phyloP scores from a whole-genome alignment of 2,329 filamentous ascomycete genomes.

The Aulographum hederae region DNA sequence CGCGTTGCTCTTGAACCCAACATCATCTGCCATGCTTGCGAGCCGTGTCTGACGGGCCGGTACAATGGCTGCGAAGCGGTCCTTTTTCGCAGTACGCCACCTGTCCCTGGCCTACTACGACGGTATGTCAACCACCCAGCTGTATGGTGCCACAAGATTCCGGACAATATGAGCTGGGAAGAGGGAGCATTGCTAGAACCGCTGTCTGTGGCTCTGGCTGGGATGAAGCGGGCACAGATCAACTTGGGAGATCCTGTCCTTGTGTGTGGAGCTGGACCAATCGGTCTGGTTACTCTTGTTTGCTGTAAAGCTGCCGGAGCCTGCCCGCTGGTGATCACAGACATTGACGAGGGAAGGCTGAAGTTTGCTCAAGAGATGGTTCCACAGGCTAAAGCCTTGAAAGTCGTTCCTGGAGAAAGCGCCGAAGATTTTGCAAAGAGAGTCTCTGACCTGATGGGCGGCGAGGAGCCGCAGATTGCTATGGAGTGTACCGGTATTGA shows the following conservation, averaged over 20 bases:
- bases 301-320: conserved; percentile 77
- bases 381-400: conserved; percentile 63
- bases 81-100: conserved; percentile 77
- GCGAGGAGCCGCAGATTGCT: conserved; percentile 61
- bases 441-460: conserved; percentile 54
- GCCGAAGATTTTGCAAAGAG: conserved; percentile 54
- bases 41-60: conserved; percentile 76
- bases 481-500: conserved; percentile 94
- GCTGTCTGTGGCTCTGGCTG: conserved; percentile 72
- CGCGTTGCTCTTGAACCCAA: conserved; percentile 89
- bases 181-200: conserved; percentile 84
- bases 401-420: conserved; percentile 43
- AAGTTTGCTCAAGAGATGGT: conserved; percentile 71
- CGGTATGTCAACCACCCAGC: conserved; percentile 92
- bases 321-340: conserved; percentile 80
- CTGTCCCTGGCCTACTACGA: conserved; percentile 68
- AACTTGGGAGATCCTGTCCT: conserved; percentile 72
- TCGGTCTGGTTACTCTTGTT: conserved; percentile 74
- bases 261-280: conserved; percentile 84
- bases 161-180: conserved; percentile 68
- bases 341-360: conserved; percentile 76
- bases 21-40: conserved; percentile 78
- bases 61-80: conserved; percentile 91
- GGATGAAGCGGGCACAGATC: conserved; percentile 66
- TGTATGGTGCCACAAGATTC: conserved; percentile 91